Conservation (phyloP, 1,284 basidiomycete genomes). For the Rhodotorula sp. region DNA sequence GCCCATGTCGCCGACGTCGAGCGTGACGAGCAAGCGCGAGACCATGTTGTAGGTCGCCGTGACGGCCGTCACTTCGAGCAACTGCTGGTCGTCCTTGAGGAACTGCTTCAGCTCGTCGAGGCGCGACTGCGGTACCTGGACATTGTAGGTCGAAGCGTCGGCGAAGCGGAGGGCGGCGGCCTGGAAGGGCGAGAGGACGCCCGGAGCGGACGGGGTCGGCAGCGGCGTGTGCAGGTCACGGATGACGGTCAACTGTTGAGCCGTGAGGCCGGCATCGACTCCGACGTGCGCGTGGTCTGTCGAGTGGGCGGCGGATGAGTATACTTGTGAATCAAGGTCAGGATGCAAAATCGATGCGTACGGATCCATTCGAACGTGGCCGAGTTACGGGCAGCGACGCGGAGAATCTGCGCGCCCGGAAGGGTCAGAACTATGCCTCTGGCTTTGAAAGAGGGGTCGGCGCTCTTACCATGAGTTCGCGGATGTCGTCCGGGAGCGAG, state of each 20-base stretch:
- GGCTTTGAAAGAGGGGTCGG: background rate
- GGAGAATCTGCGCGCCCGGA: conserved; percentile 46
- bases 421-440: background rate
- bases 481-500: conserved; percentile 50
- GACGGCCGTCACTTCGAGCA: conserved; percentile 51
- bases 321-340: background rate
- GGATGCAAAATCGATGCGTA: conserved; percentile 3
- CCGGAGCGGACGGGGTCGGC: conserved; percentile 33
- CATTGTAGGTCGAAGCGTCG: conserved; percentile 49
- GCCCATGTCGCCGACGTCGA: conserved; percentile 51
- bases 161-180: conserved; percentile 50
- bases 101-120: conserved; percentile 47
- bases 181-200: conserved; percentile 44
- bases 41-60: conserved; percentile 54
- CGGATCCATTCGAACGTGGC: conserved; percentile 54
- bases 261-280: conserved; percentile 48
- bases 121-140: conserved; percentile 46
- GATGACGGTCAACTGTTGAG: conserved; percentile 49
- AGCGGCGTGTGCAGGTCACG: conserved; percentile 46
- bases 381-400: conserved; percentile 51
- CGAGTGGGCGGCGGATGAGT: background rate
- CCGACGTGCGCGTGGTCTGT: conserved; percentile 47
- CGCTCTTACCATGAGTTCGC: conserved; percentile 51
- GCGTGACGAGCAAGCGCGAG: conserved; percentile 51
- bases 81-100: conserved; percentile 47